These are phyloP conservation scores for Clarireedia monteithiana DNA, from an alignment of 2,329 filamentous ascomycete species.

Conservation along the genomic window DNA sequence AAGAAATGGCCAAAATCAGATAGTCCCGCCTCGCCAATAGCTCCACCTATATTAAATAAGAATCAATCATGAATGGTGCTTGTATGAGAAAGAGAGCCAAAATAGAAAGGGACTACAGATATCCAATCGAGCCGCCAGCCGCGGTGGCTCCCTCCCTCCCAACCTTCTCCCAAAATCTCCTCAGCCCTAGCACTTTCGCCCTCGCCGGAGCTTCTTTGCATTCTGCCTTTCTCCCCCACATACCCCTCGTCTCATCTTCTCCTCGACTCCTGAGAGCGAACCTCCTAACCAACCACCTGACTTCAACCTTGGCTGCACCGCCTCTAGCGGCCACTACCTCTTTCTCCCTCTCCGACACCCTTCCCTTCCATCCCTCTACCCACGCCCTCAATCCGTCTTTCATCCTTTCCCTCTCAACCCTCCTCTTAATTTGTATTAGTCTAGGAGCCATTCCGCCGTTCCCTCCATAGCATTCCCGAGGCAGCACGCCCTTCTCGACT, in stretches of 20 bases:
- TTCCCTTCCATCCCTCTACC: slow-evolving; percentile 42
- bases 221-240: slow-evolving; percentile 40
- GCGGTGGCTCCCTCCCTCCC: slow-evolving; percentile 24
- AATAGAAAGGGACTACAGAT: neutral
- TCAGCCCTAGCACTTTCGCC: slow-evolving; percentile 49
- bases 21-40: neutral
- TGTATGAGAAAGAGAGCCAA: too few relatives aligned
- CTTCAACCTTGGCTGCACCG: slow-evolving; percentile 22
- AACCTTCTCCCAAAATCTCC: slow-evolving; percentile 59
- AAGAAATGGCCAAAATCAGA: neutral
- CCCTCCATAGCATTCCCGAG: slow-evolving; percentile 49
- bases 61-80: neutral
- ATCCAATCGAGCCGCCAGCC: neutral
- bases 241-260: slow-evolving; percentile 30
- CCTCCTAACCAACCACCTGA: slow-evolving; percentile 34
- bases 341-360: slow-evolving; percentile 16
- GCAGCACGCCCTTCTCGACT: slow-evolving; percentile 56
- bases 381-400: slow-evolving; percentile 60
- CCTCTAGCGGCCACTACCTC: slow-evolving; percentile 39
- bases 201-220: slow-evolving; percentile 35
- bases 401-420: slow-evolving; percentile 58
- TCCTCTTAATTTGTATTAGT: slow-evolving; percentile 53
- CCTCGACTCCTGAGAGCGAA: slow-evolving; percentile 36
- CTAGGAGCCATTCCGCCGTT: slow-evolving; percentile 41
- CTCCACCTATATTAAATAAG: neutral